Conservation (phyloP, 2,329 filamentous ascomycete species). For the Pleurostoma richardsiae region DNA sequence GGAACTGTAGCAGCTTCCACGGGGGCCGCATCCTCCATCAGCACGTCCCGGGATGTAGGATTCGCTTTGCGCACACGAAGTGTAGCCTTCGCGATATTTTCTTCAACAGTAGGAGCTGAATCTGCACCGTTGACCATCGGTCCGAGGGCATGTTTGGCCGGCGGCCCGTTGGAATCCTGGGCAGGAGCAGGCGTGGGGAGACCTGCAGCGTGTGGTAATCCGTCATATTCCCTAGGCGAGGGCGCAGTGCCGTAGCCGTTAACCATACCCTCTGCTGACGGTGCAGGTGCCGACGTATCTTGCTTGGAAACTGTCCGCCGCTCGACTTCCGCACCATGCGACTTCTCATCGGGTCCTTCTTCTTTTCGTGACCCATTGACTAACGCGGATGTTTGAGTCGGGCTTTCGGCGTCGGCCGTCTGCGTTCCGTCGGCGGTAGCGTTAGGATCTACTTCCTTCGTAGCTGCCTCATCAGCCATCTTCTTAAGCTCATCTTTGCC, state of each 20-base stretch:
- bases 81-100: background rate
- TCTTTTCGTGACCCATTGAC: constrained; percentile 1
- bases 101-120: background rate
- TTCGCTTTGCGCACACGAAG: background rate
- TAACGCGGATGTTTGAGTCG: constrained; percentile 20
- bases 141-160: background rate
- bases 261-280: background rate
- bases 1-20: constrained; percentile 8
- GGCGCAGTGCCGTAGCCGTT: background rate
- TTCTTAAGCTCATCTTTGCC: constrained; percentile 52
- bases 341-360: background rate
- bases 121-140: too few relatives aligned
- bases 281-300: background rate
- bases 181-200: background rate
- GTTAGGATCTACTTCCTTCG: constrained; percentile 14
- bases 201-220: background rate
- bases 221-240: background rate
- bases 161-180: background rate
- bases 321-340: background rate
- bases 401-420: constrained; percentile 10
- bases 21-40: constrained; percentile 16
- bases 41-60: constrained; percentile 10
- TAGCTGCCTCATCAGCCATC: constrained; percentile 36
- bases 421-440: constrained; percentile 11
- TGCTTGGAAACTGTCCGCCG: background rate